phyloP scores from a whole-genome alignment of 2,329 filamentous ascomycete species.

The Xylaria sp. region DNA sequence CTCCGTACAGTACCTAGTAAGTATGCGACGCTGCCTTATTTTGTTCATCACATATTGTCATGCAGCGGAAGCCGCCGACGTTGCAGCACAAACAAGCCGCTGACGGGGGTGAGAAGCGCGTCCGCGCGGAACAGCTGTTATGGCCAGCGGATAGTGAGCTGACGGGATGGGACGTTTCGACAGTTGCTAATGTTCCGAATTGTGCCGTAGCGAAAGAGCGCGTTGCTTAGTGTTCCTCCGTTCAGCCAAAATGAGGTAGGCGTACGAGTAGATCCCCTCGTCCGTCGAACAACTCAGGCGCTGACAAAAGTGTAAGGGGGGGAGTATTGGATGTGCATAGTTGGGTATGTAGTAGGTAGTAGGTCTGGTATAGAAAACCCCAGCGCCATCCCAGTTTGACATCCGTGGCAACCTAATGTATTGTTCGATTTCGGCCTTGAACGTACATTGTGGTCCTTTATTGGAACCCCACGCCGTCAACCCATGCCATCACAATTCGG shows the following conservation, averaged over 20 bases:
- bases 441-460: neutral
- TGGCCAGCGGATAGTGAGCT: slow-evolving; percentile 33
- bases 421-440: slow-evolving; percentile 1
- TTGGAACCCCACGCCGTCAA: slow-evolving; percentile 32
- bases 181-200: slow-evolving; percentile 1
- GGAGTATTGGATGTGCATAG: too few relatives aligned
- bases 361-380: slow-evolving; percentile 3
- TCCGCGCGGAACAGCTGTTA: slow-evolving; percentile 24
- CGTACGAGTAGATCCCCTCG: slow-evolving; percentile 5
- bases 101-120: slow-evolving; percentile 22
- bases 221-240: neutral
- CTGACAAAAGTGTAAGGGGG: too few relatives aligned
- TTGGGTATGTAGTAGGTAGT: neutral
- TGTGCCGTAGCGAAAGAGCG: slow-evolving; percentile 1
- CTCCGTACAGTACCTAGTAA: too few relatives aligned
- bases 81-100: slow-evolving; percentile 17
- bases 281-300: neutral
- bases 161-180: slow-evolving; percentile 18
- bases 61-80: slow-evolving; percentile 43
- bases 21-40: slow-evolving; percentile 38
- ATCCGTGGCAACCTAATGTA: neutral
- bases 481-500: slow-evolving; percentile 31
- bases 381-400: neutral
- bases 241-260: slow-evolving; percentile 8
- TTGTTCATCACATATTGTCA: slow-evolving; percentile 38